Percentiles rank a stretch among this genome's conserved stretches.
phyloP scores from a whole-genome alignment of 306 rosid genomes.

The Vigna hirtella region DNA sequence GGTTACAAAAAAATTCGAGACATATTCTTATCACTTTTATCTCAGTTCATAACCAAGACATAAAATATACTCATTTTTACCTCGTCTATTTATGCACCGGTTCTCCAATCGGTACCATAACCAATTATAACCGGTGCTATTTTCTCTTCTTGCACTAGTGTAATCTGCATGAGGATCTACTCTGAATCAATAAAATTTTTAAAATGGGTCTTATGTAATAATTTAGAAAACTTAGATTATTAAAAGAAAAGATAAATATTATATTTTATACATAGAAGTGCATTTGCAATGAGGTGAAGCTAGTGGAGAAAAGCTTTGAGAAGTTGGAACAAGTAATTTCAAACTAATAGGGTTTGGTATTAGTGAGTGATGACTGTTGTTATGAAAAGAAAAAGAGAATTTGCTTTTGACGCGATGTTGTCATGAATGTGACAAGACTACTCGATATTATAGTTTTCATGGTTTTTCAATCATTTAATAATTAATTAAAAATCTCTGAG shows the following conservation, averaged over 20 bases:
- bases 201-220: neutral
- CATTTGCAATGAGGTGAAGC: no score
- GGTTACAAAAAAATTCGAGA: no score
- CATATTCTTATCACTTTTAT: no score
- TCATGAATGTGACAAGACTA: conserved; percentile 29
- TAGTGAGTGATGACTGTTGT: conserved; percentile 7
- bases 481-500: neutral
- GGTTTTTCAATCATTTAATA: neutral
- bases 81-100: no score
- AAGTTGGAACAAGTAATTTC: conserved; percentile 32
- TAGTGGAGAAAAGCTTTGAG: neutral
- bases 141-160: no score
- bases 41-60: no score
- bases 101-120: no score
- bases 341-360: conserved; percentile 28
- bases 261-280: neutral
- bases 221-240: neutral
- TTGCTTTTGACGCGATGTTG: conserved; percentile 26
- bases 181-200: no score
- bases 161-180: no score
- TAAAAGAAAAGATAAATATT: no score
- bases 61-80: no score
- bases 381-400: conserved; percentile 17
- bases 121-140: no score
- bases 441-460: neutral